A percentile compares a stretch with the other conserved stretches of the same genome.
Conservation (phyloP, 352 stramenopile species). For the Phytophthora parvispora region DNA sequence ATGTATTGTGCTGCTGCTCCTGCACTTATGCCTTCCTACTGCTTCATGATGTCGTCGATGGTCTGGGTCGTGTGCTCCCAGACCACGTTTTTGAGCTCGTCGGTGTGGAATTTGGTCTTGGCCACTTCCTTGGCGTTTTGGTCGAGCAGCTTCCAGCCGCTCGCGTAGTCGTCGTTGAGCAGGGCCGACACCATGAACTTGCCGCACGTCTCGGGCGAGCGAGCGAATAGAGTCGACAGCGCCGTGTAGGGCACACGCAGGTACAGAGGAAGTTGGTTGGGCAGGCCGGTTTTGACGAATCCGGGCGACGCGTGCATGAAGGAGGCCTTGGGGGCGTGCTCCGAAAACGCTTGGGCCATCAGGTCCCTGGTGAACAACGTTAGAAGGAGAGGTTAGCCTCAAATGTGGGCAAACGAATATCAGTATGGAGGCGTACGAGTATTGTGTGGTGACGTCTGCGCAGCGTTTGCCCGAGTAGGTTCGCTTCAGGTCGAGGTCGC, state of each 20-base stretch:
- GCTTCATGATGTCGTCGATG: constrained; percentile 27
- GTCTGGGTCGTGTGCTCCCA: constrained; percentile 28
- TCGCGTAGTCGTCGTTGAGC: constrained; percentile 22
- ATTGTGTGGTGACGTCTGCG: constrained; percentile 24
- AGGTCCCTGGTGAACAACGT: constrained; percentile 18
- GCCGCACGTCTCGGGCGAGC: constrained; percentile 20
- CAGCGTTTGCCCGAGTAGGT: constrained; percentile 25
- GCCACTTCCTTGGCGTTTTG: constrained; percentile 17
- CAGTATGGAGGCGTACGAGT: constrained; percentile 27
- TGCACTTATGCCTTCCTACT: no score
- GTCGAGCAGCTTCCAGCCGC: constrained; percentile 32
- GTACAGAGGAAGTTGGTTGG: constrained; percentile 17
- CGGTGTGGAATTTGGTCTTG: constrained; percentile 29
- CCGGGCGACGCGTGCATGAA: constrained; percentile 32
- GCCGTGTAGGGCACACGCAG: constrained; percentile 4
- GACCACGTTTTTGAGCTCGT: constrained; percentile 28
- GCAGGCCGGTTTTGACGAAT: constrained; percentile 22
- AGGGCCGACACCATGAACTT: constrained; percentile 29
- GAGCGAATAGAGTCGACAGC: constrained; percentile 15
- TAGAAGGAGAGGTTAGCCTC: not conserved
- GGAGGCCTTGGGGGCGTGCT: constrained; percentile 19
- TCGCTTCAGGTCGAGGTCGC: constrained; percentile 35
- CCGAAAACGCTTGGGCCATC: constrained; percentile 31
- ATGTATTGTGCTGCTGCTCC: no score
- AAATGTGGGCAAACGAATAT: not conserved